Conservation (phyloP, 805 yeast species). For the Ogataea paraovalis region DNA sequence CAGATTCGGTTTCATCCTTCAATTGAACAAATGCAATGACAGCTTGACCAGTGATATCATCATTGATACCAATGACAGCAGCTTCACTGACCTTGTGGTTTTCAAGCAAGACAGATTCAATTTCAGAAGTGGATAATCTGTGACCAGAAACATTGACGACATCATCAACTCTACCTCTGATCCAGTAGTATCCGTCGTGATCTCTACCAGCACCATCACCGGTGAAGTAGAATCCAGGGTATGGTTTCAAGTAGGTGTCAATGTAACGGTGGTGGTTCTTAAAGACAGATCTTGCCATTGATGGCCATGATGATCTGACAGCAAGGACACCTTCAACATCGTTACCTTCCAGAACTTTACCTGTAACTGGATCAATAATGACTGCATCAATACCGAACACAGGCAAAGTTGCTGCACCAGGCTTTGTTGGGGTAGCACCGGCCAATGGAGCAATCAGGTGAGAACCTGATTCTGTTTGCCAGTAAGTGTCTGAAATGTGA, state of each 20-base stretch:
- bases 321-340: slow-evolving; percentile 82
- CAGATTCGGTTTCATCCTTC: slow-evolving; percentile 43
- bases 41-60: slow-evolving; percentile 83
- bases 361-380: slow-evolving; percentile 70
- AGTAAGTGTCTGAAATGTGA: slow-evolving; percentile 77
- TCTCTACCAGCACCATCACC: slow-evolving; percentile 92
- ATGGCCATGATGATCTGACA: slow-evolving; percentile 73
- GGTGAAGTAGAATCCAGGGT: slow-evolving; percentile 77
- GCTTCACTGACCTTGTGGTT: slow-evolving; percentile 68
- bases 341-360: slow-evolving; percentile 62
- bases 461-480: slow-evolving; percentile 88
- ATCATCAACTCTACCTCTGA: slow-evolving; percentile 82
- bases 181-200: slow-evolving; percentile 81
- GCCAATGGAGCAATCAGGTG: slow-evolving; percentile 77
- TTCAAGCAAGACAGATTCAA: slow-evolving; percentile 77
- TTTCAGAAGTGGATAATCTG: slow-evolving; percentile 84
- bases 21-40: slow-evolving; percentile 78
- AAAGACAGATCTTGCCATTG: slow-evolving; percentile 81
- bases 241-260: slow-evolving; percentile 81
- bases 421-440: slow-evolving; percentile 73
- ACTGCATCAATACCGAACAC: slow-evolving; percentile 76
- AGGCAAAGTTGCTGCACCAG: slow-evolving; percentile 83
- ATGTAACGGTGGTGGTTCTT: slow-evolving; percentile 66
- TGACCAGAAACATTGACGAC: slow-evolving; percentile 87
- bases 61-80: slow-evolving; percentile 81